Evolutionary conservation across 2,329 filamentous ascomycete species (phyloP).

Genomic region (Hypoxylon sp.): DNA sequence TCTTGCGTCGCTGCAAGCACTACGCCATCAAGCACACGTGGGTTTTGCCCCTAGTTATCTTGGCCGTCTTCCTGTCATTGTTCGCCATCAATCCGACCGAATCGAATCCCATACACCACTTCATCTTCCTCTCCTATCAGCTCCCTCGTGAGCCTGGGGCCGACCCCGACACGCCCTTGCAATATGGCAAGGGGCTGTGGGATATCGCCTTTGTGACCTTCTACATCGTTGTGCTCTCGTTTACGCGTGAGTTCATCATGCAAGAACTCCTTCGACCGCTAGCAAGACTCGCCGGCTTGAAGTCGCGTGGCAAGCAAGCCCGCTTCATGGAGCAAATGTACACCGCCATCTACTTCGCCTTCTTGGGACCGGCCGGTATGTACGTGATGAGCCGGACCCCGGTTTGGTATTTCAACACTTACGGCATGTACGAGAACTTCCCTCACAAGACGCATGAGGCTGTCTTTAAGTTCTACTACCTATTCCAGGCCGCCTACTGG

Average conservation of each 20-base stretch:
- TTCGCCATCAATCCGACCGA: constrained; percentile 83
- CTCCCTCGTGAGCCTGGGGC: constrained; percentile 67
- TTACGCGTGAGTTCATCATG: constrained; percentile 97
- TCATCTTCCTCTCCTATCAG: constrained; percentile 92
- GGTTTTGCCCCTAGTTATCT: constrained; percentile 76
- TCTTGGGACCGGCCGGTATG: constrained; percentile 86
- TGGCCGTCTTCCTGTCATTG: constrained; percentile 72
- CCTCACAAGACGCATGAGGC: constrained; percentile 86
- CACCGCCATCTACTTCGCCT: constrained; percentile 88
- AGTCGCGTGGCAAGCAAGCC: constrained; percentile 81
- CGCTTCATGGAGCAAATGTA: constrained; percentile 98
- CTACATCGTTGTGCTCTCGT: constrained; percentile 90
- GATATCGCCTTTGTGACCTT: constrained; percentile 91
- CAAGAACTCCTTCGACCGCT: constrained; percentile 86
- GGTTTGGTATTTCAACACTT: constrained; percentile 96
- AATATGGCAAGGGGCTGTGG: constrained; percentile 91
- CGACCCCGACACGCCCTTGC: constrained; percentile 63
- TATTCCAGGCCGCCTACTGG: constrained; percentile 96
- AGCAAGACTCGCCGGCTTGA: constrained; percentile 78
- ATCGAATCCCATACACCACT: constrained; percentile 83
- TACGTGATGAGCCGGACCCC: constrained; percentile 94
- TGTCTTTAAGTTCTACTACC: constrained; percentile 93
- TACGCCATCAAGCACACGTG: constrained; percentile 71
- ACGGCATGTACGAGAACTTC: constrained; percentile 89
- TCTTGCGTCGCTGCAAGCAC: constrained; percentile 68